Evolutionary conservation across 2,329 filamentous ascomycete genomes (phyloP).

Genomic region (Aureobasidium sp.): DNA sequence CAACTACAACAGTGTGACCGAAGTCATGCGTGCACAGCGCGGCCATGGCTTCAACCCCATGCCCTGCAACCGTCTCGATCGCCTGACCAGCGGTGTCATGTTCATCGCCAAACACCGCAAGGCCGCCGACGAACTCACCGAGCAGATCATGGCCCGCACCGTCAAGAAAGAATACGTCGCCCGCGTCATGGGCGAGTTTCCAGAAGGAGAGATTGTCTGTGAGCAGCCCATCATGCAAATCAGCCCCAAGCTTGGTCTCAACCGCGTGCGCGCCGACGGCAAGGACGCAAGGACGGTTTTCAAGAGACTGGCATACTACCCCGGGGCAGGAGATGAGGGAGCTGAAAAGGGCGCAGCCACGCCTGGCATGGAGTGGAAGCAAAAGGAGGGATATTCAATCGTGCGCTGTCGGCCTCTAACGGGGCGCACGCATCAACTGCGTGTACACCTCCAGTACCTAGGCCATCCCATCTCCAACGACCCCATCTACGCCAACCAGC

Average conservation of each 20-base stretch:
- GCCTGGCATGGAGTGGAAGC: slow-evolving; percentile 40
- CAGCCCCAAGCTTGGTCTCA: slow-evolving; percentile 88
- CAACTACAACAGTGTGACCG: slow-evolving; percentile 87
- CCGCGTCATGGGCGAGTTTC: slow-evolving; percentile 82
- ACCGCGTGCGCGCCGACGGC: slow-evolving; percentile 86
- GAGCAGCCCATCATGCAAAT: slow-evolving; percentile 91
- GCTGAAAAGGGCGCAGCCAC: slow-evolving; percentile 18
- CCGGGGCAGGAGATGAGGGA: slow-evolving; percentile 28
- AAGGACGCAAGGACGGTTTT: slow-evolving; percentile 88
- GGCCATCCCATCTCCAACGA: slow-evolving; percentile 96
- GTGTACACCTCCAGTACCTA: slow-evolving; percentile 88
- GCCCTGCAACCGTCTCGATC: slow-evolving; percentile 87
- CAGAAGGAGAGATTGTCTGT: slow-evolving; percentile 82
- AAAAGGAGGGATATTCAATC: slow-evolving; percentile 73
- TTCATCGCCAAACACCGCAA: slow-evolving; percentile 83
- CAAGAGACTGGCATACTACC: slow-evolving; percentile 85
- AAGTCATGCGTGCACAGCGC: slow-evolving; percentile 79
- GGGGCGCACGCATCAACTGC: slow-evolving; percentile 86
- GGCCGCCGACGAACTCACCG: slow-evolving; percentile 67
- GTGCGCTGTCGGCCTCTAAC: slow-evolving; percentile 91
- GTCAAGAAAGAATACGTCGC: slow-evolving; percentile 95
- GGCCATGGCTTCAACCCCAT: slow-evolving; percentile 50
- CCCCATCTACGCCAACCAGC: slow-evolving; percentile 91
- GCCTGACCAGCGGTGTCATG: slow-evolving; percentile 94
- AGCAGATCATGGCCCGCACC: slow-evolving; percentile 68